Evolutionary conservation across 768 basidiomycete species (phyloP), one percentile per base, ranked within the genome.

Genomic region (Sutorius australiensis): DNA sequence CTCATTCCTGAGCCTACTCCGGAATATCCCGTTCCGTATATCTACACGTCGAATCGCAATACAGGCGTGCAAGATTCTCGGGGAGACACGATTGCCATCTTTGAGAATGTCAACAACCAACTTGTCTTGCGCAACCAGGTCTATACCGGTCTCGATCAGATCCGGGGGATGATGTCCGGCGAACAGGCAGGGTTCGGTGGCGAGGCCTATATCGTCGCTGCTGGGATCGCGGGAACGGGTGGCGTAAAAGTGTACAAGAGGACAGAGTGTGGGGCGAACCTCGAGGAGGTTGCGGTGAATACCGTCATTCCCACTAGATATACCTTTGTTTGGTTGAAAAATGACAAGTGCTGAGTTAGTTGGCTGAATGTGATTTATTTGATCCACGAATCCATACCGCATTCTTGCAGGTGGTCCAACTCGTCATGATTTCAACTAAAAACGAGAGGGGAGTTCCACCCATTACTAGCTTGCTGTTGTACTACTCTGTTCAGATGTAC

Each of bases 21-120:
- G 4, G 59, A 62, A 19, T 87, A 82, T 72, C 77, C 75, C 0
- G 70, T 59, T 2, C 74, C 79, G 0, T 82, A 79, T 58, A 78
- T 87, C 58, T 89, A 87, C 68, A 77, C 75, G 14, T 86, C 85
- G 5, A 89, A 87, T 70, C 77, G 86, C 38, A 85, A 87, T 67
- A 75, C 73, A 4, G 24, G 24, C 24, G 24, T 24, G 24, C 24
- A 24, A 24, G 24, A 24, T 24, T 24, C 24, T 24, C 75, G 76
- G 10, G 82, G 82, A 8, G 86, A 86, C 66, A 73, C 83, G 0
- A 83, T 87, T 48, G 83, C 81, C 10, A 81, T 87, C 42, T 84
- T 81, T 60, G 73, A 79, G 55, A 73, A 74, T 39, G 63, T 80
- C 39, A 36, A 24, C 24, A 24, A 24, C 24, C 24, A 24, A 24